phyloP scores from a whole-genome alignment of 257 asterid species.

The Solanum arcanum region DNA sequence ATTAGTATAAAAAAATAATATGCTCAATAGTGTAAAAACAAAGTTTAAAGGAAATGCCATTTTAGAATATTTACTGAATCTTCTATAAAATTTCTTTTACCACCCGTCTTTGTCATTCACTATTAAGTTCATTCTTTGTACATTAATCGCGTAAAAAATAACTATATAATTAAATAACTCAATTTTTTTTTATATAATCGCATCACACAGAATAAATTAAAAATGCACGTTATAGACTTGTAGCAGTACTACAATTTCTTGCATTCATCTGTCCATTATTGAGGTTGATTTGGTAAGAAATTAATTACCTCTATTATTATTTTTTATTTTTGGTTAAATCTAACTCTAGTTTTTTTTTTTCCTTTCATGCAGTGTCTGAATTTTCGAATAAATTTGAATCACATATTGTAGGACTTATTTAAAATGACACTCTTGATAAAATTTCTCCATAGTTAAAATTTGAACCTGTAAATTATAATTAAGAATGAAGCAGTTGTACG shows the following conservation, averaged over 20 bases:
- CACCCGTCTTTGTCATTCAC: background rate
- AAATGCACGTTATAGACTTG: background rate
- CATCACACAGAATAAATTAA: background rate
- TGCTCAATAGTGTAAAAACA: background rate
- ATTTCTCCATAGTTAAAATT: too few relatives aligned
- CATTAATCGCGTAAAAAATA: background rate
- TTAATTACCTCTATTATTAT: background rate
- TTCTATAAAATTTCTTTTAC: background rate
- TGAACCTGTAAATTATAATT: accelerated
- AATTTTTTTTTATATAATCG: background rate
- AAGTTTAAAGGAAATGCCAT: background rate
- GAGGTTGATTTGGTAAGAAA: background rate
- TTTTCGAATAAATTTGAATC: accelerated
- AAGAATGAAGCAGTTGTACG: accelerated
- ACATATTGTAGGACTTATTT: accelerated
- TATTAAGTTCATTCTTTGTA: background rate
- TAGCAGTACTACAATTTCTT: background rate
- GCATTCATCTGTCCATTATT: background rate
- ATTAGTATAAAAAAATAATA: background rate
- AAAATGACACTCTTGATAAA: too few relatives aligned
- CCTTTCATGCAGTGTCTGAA: accelerated
- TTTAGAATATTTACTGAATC: background rate
- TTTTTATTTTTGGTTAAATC: too few relatives aligned
- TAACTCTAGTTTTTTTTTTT: background rate
- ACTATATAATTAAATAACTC: background rate